Percentiles rank a stretch among this genome's conserved stretches.
phyloP scores from a whole-genome alignment of 352 stramenopile genomes.

The Phytophthora brassicae region DNA sequence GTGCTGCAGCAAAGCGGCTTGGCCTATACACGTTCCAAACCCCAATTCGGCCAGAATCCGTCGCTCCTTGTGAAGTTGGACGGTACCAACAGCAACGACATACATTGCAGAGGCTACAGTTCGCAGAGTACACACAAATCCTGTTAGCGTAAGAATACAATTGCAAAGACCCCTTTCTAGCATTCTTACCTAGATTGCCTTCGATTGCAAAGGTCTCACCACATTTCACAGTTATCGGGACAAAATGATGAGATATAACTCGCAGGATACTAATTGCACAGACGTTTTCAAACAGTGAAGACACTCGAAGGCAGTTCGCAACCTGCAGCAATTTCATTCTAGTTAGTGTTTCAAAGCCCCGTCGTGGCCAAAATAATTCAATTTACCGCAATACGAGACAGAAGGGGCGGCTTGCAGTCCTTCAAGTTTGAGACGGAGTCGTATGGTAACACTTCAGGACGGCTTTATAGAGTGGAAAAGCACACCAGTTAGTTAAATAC shows the following conservation, averaged over 20 bases:
- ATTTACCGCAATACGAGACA: constrained; percentile 72
- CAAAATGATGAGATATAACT: constrained; percentile 78
- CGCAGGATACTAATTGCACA: constrained; percentile 79
- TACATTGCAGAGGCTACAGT: constrained; percentile 76
- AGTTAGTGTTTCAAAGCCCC: background rate
- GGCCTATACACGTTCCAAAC: constrained; percentile 74
- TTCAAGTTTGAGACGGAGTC: constrained; percentile 43
- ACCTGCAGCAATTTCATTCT: constrained; percentile 40
- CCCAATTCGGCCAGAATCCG: constrained; percentile 64
- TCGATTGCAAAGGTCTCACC: constrained; percentile 71
- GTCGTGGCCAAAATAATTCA: background rate
- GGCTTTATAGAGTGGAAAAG: constrained; percentile 30
- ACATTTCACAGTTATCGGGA: constrained; percentile 46
- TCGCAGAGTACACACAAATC: no score
- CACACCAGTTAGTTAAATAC: constrained; percentile 8
- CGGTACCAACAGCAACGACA: constrained; percentile 63
- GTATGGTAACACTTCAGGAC: constrained; percentile 57
- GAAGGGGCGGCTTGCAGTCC: constrained; percentile 47
- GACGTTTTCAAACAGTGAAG: constrained; percentile 80
- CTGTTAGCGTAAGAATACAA: no score
- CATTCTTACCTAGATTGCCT: constrained; percentile 53
- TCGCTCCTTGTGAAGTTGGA: constrained; percentile 80
- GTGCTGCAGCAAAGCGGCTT: constrained; percentile 70
- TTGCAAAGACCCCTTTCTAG: no score
- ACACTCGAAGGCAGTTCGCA: constrained; percentile 77